Base-by-base conservation (phyloP, 805 yeast species). In the Dipodascopsis tothii region DNA sequence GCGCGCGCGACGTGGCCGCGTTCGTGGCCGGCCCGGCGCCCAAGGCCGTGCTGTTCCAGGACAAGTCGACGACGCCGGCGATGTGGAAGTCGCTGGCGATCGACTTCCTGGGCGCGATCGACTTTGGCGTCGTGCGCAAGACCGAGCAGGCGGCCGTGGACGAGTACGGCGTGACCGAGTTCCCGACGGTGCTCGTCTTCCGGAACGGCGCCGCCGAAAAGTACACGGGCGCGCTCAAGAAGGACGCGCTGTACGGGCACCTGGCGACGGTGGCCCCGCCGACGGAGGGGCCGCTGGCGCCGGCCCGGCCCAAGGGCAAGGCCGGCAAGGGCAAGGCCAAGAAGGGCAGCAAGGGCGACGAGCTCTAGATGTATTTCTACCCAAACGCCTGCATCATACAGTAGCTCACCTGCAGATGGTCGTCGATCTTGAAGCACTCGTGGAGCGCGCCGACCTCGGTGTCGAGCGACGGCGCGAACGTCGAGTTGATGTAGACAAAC, bases 71-170 rank as follows among this genome's bases (percentile, higher is more conserved):
- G 34, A 61, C 77, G 3, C 69, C 81, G 6, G 74, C 86, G 1
- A 59, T 78, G 44, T 71, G 71, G 55, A 83, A 80, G 56, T 64
- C 82, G 1, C 63, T 85, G 48, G 86, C 90, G 2, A 68, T 84
- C 43, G 94, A 84, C 58, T 80, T 77, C 60, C 59, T 80, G 34
- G 77, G 71, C 0, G 49, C 59, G 2, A 58, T 73, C 2, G 74
- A 75, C 34, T 70, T 75, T 54, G 80, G 71, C 16, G 52, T 49
- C 3, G 58, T 56, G 3, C 41, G 49, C 3, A 37, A 63, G 17
- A 44, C 62, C 3, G 30, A 60, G 28, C 58, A 62, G 42, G 32
- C 28, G 3, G 49, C 40, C 3, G 51, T 66, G 6, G 46, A 60
- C 7, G 46, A 56, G 21, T 60, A 56, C 38, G 56, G 9, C 21